These are phyloP conservation scores for Cystofilobasidium ferigula DNA, from an alignment of 768 basidiomycete genomes.

Conservation along the genomic window DNA sequence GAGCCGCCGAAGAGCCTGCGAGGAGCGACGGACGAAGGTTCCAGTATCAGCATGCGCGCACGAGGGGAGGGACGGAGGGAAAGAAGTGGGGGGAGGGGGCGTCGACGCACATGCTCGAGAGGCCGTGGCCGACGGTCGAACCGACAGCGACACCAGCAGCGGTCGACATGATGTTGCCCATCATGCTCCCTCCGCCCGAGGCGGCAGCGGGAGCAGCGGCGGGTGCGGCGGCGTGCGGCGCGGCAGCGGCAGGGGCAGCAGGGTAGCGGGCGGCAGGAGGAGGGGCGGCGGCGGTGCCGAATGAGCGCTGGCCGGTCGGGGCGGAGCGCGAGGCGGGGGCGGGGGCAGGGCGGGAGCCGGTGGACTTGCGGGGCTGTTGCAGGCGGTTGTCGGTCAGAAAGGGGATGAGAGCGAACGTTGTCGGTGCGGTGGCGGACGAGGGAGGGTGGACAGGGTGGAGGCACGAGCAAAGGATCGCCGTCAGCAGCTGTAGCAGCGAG, in stretches of 20 bases:
- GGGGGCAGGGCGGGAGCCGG: conserved; percentile 55
- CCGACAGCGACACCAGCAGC: conserved; percentile 83
- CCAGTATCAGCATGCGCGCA: not conserved
- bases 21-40: not conserved
- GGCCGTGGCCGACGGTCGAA: conserved; percentile 77
- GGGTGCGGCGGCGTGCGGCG: conserved; percentile 35
- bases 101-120: conserved; percentile 61
- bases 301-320: conserved; percentile 33
- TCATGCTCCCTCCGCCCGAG: not conserved
- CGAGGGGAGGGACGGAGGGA: not conserved
- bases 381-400: no score
- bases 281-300: conserved; percentile 28
- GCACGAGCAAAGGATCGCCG: not conserved
- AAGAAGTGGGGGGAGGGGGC: not conserved
- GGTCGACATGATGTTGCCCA: conserved; percentile 37
- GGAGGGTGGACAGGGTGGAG: not conserved
- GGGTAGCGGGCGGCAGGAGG: conserved; percentile 7
- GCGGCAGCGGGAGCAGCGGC: not conserved
- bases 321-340: conserved; percentile 42
- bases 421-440: not conserved
- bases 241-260: conserved; percentile 29
- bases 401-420: not conserved
- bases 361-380: conserved; percentile 43
- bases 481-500: not conserved
- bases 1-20: conserved; percentile 57